A percentile compares a stretch with the other conserved stretches of the same genome.
Evolutionary conservation across 164 flowering plant species (phyloP).

Genomic region (Liquidambar formosana): DNA sequence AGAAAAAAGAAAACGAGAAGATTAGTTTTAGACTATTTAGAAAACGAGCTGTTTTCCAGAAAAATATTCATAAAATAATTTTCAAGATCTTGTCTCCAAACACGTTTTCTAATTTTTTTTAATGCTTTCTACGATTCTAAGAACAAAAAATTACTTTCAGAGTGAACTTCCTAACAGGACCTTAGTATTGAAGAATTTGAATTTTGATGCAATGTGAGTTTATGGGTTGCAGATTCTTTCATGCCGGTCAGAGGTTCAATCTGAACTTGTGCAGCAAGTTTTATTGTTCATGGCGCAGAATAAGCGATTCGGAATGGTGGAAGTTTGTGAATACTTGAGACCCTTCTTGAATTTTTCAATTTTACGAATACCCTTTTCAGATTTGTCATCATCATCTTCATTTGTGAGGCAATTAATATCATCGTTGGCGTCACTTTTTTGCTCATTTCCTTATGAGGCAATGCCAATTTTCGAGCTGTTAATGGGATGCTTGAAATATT

Average conservation of each 20-base stretch:
- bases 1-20: too few species aligned
- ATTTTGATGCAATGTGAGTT: conserved; percentile 4
- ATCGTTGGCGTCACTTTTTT: conserved; percentile 60
- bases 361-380: conserved; percentile 41
- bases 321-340: conserved; percentile 66
- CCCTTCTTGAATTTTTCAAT: conserved; percentile 65
- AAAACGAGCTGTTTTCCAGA: too few species aligned
- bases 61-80: too few species aligned
- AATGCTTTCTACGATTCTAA: too few species aligned
- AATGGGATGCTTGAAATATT: conserved; percentile 42
- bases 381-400: conserved; percentile 26
- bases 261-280: conserved; percentile 72
- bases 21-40: too few species aligned
- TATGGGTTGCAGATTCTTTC: conserved; percentile 55
- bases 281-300: conserved; percentile 50
- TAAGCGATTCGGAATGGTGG: conserved; percentile 39
- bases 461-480: conserved; percentile 56
- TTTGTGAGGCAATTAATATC: conserved; percentile 59
- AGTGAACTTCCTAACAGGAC: too few species aligned
- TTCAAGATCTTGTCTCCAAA: too few species aligned
- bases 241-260: conserved; percentile 62
- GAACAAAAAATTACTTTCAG: too few species aligned
- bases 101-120: too few species aligned
- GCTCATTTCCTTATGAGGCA: conserved; percentile 58
- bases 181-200: neutral